Conservation (phyloP, 345 rosid genomes). For the Sisymbrium altissimum region DNA sequence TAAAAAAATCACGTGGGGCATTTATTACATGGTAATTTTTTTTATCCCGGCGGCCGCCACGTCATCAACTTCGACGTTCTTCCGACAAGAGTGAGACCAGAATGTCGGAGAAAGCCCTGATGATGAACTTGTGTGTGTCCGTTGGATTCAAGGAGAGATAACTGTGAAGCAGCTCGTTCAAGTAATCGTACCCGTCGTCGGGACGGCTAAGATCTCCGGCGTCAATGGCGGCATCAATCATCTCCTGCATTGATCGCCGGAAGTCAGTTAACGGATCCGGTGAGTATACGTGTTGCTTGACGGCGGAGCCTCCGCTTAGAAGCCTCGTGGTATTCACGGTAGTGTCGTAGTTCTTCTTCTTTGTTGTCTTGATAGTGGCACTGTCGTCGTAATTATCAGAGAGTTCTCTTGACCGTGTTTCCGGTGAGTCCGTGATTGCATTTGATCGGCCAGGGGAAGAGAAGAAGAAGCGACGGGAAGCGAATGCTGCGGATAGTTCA, state of each 20-base stretch:
- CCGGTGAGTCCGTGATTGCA: constrained; percentile 66
- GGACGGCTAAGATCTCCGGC: constrained; percentile 36
- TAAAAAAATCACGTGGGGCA: constrained; percentile 14
- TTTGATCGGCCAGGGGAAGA: constrained; percentile 90
- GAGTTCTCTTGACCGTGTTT: constrained; percentile 28
- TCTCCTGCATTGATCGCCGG: constrained; percentile 92
- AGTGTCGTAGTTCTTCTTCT: background rate
- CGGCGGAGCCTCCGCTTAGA: constrained; percentile 54
- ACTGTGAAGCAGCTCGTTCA: constrained; percentile 73
- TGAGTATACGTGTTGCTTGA: constrained; percentile 60
- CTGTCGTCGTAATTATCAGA: constrained; percentile 27
- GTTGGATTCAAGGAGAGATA: constrained; percentile 70
- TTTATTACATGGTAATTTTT: background rate
- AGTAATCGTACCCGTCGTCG: constrained; percentile 64
- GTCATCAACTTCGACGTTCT: constrained; percentile 11
- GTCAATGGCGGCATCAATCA: constrained; percentile 64
- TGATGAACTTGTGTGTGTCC: constrained; percentile 61
- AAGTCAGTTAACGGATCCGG: constrained; percentile 85
- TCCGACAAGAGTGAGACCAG: constrained; percentile 52
- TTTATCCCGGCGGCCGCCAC: background rate
- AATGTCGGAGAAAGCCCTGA: constrained; percentile 79
- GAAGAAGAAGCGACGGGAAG: constrained; percentile 90
- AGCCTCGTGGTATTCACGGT: constrained; percentile 10
- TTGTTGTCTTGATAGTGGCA: background rate
- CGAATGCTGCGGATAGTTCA: constrained; percentile 65